Percentiles rank a stretch among this genome's conserved stretches.
Conservation (phyloP, 2,329 filamentous ascomycete species). For the Penicillium vulpinum region DNA sequence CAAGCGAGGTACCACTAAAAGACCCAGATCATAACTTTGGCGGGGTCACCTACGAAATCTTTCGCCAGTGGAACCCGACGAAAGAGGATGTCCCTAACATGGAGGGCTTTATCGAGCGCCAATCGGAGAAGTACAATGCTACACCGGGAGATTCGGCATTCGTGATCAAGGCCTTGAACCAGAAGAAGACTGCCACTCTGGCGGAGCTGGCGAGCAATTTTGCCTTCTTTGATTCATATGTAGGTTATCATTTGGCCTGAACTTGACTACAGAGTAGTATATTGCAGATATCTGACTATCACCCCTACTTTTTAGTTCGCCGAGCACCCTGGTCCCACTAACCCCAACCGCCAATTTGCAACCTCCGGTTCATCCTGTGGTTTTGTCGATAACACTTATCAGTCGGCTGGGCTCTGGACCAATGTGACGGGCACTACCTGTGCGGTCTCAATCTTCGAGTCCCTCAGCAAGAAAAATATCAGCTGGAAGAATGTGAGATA, state of each 20-base stretch:
- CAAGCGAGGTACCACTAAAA: slow-evolving; percentile 37
- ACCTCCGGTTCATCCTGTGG: slow-evolving; percentile 40
- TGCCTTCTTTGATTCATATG: slow-evolving; percentile 41
- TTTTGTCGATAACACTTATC: slow-evolving; percentile 34
- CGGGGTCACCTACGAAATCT: slow-evolving; percentile 39
- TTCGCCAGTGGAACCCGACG: slow-evolving; percentile 39
- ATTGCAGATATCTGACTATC: slow-evolving; percentile 3
- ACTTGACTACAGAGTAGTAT: too few relatives aligned
- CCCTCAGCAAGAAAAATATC: slow-evolving; percentile 37
- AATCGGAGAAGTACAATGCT: slow-evolving; percentile 38
- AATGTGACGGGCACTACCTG: slow-evolving; percentile 39
- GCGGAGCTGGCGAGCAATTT: slow-evolving; percentile 40
- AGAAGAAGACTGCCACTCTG: slow-evolving; percentile 38
- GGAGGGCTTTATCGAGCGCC: slow-evolving; percentile 42
- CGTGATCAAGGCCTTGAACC: slow-evolving; percentile 41
- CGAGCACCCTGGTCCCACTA: slow-evolving; percentile 44
- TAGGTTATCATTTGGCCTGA: slow-evolving; percentile 9
- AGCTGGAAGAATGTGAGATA: slow-evolving; percentile 39
- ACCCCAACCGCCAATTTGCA: slow-evolving; percentile 44
- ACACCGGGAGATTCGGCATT: slow-evolving; percentile 39
- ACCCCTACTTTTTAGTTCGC: slow-evolving; percentile 26
- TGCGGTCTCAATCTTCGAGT: slow-evolving; percentile 41
- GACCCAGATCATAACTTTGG: slow-evolving; percentile 40
- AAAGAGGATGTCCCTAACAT: slow-evolving; percentile 40
- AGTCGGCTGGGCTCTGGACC: slow-evolving; percentile 34